phyloP scores from a whole-genome alignment of 768 basidiomycete species.

The Paxillus ammoniavirescens region DNA sequence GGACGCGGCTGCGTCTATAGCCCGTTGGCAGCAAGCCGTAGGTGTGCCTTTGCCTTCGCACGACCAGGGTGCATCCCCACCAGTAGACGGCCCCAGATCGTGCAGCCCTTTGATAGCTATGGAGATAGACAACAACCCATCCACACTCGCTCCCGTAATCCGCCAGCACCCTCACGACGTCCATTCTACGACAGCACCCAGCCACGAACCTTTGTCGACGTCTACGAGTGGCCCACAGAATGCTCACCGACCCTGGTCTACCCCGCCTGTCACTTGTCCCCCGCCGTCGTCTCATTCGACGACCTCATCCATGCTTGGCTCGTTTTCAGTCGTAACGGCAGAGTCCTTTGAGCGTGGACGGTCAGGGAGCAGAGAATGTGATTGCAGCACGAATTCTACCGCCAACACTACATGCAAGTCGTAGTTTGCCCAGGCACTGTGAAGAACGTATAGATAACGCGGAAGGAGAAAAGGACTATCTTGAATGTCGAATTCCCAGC shows the following conservation, averaged over 20 bases:
- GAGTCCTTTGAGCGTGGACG: background rate
- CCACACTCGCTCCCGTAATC: background rate
- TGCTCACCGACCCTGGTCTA: background rate
- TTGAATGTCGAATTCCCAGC: background rate
- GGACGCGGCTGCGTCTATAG: constrained; percentile 44
- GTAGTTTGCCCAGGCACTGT: background rate
- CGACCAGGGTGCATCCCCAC: background rate
- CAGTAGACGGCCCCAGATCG: background rate
- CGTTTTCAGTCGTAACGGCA: background rate
- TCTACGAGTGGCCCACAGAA: background rate
- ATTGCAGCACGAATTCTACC: background rate
- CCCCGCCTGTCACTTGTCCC: constrained; percentile 19
- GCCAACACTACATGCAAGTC: background rate
- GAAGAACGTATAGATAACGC: background rate
- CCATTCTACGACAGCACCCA: background rate
- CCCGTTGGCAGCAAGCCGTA: constrained; percentile 46
- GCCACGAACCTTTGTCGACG: background rate
- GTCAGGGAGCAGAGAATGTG: background rate
- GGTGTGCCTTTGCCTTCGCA: background rate
- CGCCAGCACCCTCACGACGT: background rate
- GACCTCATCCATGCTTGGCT: constrained; percentile 26
- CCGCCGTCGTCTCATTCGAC: constrained; percentile 30
- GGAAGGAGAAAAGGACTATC: background rate
- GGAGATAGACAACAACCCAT: background rate
- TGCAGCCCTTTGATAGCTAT: background rate